phyloP scores from a whole-genome alignment of 2,329 filamentous ascomycete species.

The Coniochaeta pulveracea region DNA sequence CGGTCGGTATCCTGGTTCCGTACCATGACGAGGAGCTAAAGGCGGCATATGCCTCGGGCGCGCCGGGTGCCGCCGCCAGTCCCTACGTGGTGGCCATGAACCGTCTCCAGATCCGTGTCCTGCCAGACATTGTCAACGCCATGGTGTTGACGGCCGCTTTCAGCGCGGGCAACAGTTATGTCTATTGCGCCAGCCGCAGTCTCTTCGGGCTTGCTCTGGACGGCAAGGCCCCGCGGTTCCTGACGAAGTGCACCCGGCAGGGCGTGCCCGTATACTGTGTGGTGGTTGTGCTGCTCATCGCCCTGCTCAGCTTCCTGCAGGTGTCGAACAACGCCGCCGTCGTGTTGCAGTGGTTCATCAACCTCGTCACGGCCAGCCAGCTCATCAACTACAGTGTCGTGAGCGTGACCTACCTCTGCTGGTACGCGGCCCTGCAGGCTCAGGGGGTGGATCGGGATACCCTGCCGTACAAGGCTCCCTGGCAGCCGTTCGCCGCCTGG shows the following conservation, averaged over 20 bases:
- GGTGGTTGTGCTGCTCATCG: constrained; percentile 18
- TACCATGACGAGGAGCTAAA: constrained; percentile 43
- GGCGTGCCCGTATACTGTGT: constrained; percentile 33
- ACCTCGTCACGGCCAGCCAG: constrained; percentile 23
- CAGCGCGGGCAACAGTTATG: constrained; percentile 34
- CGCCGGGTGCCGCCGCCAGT: constrained; percentile 36
- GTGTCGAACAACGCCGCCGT: constrained; percentile 22
- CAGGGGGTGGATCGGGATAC: constrained; percentile 28
- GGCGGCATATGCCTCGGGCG: constrained; percentile 36
- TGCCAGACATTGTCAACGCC: constrained; percentile 52
- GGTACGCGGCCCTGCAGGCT: constrained; percentile 39
- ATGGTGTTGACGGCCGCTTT: constrained; percentile 20
- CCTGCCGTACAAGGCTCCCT: constrained; percentile 36
- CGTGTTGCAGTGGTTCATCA: constrained; percentile 27
- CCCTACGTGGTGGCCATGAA: constrained; percentile 33
- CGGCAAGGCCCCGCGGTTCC: constrained; percentile 32
- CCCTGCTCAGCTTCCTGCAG: constrained; percentile 25
- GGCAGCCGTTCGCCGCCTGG: constrained; percentile 40
- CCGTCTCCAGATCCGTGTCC: constrained; percentile 28
- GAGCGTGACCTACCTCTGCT: constrained; percentile 31
- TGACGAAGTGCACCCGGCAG: constrained; percentile 24
- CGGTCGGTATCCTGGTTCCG: constrained; percentile 48
- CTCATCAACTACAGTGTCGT: constrained; percentile 33
- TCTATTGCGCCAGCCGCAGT: constrained; percentile 37
- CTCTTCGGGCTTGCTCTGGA: constrained; percentile 38